phyloP scores from a whole-genome alignment of 352 stramenopile species.

The Blastocystis sp. region DNA sequence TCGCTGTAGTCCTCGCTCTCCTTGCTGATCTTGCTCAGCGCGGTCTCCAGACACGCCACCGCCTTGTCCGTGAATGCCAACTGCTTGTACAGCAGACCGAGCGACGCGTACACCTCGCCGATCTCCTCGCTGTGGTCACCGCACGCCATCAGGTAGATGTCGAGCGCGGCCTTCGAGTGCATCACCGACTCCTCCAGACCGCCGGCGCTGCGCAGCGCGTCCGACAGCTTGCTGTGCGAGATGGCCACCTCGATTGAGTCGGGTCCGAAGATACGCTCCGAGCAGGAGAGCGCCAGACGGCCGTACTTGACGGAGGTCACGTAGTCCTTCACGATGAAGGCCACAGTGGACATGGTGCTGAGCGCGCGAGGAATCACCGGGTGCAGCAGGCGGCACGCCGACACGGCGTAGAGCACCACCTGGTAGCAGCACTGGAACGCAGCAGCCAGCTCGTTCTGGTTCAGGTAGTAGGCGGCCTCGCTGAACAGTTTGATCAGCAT shows the following conservation, averaged over 20 bases:
- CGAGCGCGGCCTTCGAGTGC: slow-evolving; percentile 1
- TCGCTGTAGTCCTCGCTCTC: background rate
- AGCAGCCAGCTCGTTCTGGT: background rate
- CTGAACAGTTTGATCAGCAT: background rate
- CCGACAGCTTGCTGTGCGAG: slow-evolving; percentile 35
- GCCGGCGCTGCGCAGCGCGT: background rate
- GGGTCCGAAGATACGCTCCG: background rate
- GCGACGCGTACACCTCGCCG: slow-evolving; percentile 21
- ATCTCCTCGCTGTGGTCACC: slow-evolving; percentile 25
- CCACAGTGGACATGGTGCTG: slow-evolving; percentile 18
- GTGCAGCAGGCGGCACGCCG: slow-evolving; percentile 26
- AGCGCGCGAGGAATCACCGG: slow-evolving; percentile 28
- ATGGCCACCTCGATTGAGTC: slow-evolving; percentile 43
- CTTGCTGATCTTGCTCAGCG: background rate
- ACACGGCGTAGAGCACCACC: slow-evolving; percentile 2
- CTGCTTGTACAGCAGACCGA: slow-evolving; percentile 17
- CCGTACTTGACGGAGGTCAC: slow-evolving; percentile 30
- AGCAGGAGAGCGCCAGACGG: slow-evolving; percentile 37
- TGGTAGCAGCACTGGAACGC: slow-evolving; percentile 17
- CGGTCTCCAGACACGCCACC: background rate
- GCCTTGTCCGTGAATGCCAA: slow-evolving; percentile 25
- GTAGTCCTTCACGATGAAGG: slow-evolving; percentile 47
- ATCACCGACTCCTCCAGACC: slow-evolving; percentile 31
- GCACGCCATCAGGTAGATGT: slow-evolving; percentile 53
- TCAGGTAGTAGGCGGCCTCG: background rate